A percentile compares a stretch with the other conserved stretches of the same genome.
phyloP scores from a whole-genome alignment of 805 yeast genomes.

The Yarrowia yakushimensis region DNA sequence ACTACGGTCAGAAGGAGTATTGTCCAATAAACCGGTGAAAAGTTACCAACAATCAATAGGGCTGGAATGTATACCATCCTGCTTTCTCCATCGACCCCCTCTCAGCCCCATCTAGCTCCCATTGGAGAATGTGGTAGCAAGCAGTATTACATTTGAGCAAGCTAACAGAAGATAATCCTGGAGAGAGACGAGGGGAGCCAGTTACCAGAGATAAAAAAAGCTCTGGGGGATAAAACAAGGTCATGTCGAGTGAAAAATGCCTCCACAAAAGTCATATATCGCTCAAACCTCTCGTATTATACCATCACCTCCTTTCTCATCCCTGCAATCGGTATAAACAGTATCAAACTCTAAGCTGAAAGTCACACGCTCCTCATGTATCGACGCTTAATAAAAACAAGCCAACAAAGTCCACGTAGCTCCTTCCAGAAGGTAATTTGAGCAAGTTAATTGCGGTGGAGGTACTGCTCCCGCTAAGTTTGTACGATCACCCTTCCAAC shows the following conservation, averaged over 20 bases:
- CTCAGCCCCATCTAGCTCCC: neutral
- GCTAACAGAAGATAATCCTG: neutral
- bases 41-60: neutral
- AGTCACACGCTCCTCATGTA: conserved; percentile 8
- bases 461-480: neutral
- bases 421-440: conserved; percentile 17
- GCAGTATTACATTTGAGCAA: neutral
- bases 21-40: too few species aligned
- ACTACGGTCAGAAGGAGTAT: too few species aligned
- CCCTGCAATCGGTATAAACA: neutral
- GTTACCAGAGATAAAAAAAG: too few species aligned
- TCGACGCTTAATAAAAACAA: neutral
- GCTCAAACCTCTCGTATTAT: neutral
- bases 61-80: neutral
- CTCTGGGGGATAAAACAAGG: too few species aligned
- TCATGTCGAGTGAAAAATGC: too few species aligned
- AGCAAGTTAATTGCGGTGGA: neutral
- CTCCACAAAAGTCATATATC: too few species aligned
- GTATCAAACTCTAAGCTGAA: neutral
- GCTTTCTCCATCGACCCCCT: neutral
- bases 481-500: neutral
- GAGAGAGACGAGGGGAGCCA: too few species aligned
- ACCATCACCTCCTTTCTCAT: neutral
- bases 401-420: conserved; percentile 2
- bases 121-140: neutral